These are phyloP conservation scores for Zygotorulaspora mrakii DNA, from an alignment of 1,139 yeast species.

Conservation along the genomic window DNA sequence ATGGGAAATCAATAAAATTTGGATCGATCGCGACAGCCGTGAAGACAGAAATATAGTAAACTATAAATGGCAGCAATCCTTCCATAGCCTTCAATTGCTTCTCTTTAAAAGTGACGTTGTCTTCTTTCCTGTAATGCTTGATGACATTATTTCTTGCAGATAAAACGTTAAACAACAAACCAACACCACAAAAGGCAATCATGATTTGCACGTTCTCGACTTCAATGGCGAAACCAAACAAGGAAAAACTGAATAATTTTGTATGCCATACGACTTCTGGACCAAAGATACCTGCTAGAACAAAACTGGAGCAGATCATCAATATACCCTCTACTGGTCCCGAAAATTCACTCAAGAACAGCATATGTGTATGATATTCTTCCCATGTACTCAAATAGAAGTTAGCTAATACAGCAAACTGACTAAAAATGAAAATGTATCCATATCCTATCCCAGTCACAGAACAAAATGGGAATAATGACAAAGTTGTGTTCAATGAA, in stretches of 20 bases:
- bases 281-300: conserved; percentile 65
- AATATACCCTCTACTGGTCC: conserved; percentile 96
- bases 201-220: conserved; percentile 30
- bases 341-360: conserved; percentile 73
- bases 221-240: conserved; percentile 13
- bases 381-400: conserved; percentile 95
- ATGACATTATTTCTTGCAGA: conserved; percentile 72
- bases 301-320: conserved; percentile 53
- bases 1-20: conserved; percentile 53
- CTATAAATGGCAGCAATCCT: conserved; percentile 69
- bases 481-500: conserved; percentile 83
- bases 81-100: conserved; percentile 44
- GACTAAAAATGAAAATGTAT: conserved; percentile 58
- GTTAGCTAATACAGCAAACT: conserved; percentile 73
- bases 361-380: conserved; percentile 84
- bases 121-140: conserved; percentile 44
- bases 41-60: conserved; percentile 56
- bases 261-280: conserved; percentile 59
- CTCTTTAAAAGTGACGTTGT: conserved; percentile 24
- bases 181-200: conserved; percentile 38
- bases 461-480: conserved; percentile 66
- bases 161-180: conserved; percentile 63
- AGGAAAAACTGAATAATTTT: conserved; percentile 22
- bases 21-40: conserved; percentile 46
- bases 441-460: conserved; percentile 71